Conservation (phyloP, 2,329 filamentous ascomycete genomes). For the Aspergillus calidoustus region DNA sequence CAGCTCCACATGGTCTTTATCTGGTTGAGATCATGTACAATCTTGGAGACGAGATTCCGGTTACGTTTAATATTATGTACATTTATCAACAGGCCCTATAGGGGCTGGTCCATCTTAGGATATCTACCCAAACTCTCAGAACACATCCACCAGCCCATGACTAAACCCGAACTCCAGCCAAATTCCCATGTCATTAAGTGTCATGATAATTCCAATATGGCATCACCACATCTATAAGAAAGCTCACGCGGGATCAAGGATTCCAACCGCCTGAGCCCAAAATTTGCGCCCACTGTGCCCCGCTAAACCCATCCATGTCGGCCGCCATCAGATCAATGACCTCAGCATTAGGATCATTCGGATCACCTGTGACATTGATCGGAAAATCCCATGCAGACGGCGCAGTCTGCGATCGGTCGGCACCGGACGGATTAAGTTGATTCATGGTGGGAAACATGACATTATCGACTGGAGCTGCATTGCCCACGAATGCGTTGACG, state of each 20-base stretch:
- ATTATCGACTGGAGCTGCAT: conserved; percentile 4
- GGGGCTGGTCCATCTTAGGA: background rate
- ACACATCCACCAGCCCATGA: background rate
- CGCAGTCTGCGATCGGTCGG: conserved; percentile 32
- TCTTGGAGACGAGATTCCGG: conserved; percentile 12
- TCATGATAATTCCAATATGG: background rate
- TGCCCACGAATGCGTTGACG: conserved; percentile 21
- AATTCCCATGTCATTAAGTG: conserved; percentile 1
- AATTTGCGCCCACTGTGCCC: conserved; percentile 43
- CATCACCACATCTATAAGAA: background rate
- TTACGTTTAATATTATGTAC: background rate
- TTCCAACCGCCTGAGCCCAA: conserved; percentile 27
- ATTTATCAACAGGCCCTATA: background rate
- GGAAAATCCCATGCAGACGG: conserved; percentile 37
- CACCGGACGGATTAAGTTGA: conserved; percentile 23
- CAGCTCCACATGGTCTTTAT: background rate
- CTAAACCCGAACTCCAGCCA: conserved; percentile 7
- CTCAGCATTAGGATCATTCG: conserved; percentile 17
- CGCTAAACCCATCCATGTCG: conserved; percentile 35
- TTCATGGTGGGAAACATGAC: conserved; percentile 24
- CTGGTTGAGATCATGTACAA: background rate
- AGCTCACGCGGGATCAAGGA: conserved; percentile 10
- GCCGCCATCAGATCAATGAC: conserved; percentile 26
- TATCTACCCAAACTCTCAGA: background rate
- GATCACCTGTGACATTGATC: conserved; percentile 15